Percentiles rank a stretch among this genome's conserved stretches.
Evolutionary conservation across 2,329 filamentous ascomycete genomes (phyloP).

Genomic region (Fusarium beomiforme): DNA sequence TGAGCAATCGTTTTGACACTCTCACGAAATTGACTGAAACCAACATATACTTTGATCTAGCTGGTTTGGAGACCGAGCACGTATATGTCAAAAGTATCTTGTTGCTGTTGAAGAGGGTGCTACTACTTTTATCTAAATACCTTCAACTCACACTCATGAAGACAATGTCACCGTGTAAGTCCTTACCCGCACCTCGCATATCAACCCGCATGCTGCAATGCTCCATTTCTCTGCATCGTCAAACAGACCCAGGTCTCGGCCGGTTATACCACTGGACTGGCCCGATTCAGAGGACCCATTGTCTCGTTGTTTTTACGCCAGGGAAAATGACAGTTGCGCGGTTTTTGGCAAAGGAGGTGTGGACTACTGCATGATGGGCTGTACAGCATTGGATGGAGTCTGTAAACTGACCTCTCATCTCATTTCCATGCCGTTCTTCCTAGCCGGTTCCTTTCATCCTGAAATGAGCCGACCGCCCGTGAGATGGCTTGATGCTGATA

Average conservation of each 20-base stretch:
- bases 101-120: conserved; percentile 17
- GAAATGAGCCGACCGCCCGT: conserved; percentile 19
- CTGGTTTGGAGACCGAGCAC: conserved; percentile 2
- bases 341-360: conserved; percentile 33
- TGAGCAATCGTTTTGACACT: not conserved
- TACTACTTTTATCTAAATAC: conserved; percentile 12
- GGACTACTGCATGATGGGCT: conserved; percentile 25
- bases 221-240: conserved; percentile 20
- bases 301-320: conserved; percentile 8
- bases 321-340: conserved; percentile 19
- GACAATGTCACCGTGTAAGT: conserved; percentile 1
- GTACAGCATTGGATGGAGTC: conserved; percentile 5
- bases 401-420: not conserved
- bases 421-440: conserved; percentile 3
- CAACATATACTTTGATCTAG: conserved; percentile 1
- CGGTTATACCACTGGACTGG: conserved; percentile 35
- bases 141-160: not conserved
- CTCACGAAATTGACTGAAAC: not conserved
- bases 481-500: conserved; percentile 1
- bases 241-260: conserved; percentile 31
- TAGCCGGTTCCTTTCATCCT: conserved; percentile 34
- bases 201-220: conserved; percentile 23
- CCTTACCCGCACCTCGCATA: conserved; percentile 23
- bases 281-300: conserved; percentile 27
- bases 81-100: not conserved